A percentile compares a stretch with the other conserved stretches of the same genome.
Evolutionary conservation across 2,329 filamentous ascomycete genomes (phyloP).

Genomic region (Alternaria novae-zelandiae): DNA sequence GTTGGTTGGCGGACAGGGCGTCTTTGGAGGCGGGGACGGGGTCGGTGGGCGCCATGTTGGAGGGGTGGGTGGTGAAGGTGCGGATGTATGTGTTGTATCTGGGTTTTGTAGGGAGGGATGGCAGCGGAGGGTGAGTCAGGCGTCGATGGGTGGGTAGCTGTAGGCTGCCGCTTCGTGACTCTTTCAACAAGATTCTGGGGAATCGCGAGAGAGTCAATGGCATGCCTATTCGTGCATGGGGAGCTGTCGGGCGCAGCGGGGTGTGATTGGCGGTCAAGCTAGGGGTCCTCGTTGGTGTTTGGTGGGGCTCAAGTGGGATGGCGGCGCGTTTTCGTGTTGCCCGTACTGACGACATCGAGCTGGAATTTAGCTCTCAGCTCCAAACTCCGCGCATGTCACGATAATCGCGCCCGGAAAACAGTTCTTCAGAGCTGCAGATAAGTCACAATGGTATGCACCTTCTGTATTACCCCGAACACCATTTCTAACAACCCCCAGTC

Average conservation of each 20-base stretch:
- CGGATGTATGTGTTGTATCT: slow-evolving; percentile 3
- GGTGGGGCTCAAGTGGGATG: slow-evolving; percentile 36
- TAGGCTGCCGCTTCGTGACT: slow-evolving; percentile 6
- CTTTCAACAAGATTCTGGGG: slow-evolving; percentile 11
- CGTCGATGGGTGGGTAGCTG: slow-evolving; percentile 1
- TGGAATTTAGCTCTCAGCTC: slow-evolving; percentile 2
- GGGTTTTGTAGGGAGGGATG: slow-evolving; percentile 2
- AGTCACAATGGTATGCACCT: slow-evolving; percentile 4
- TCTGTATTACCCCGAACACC: background rate
- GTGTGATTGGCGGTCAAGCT: slow-evolving; percentile 43
- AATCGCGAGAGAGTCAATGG: slow-evolving; percentile 31
- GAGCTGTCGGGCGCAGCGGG: slow-evolving; percentile 16
- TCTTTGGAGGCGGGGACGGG: slow-evolving; percentile 24
- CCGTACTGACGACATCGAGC: slow-evolving; percentile 36
- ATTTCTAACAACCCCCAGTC: slow-evolving; percentile 65
- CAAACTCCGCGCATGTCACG: slow-evolving; percentile 1
- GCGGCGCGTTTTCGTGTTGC: slow-evolving; percentile 37
- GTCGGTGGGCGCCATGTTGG: slow-evolving; percentile 33
- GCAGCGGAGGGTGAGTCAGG: slow-evolving; percentile 4
- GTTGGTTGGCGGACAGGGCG: slow-evolving; percentile 44
- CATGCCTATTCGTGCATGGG: slow-evolving; percentile 20
- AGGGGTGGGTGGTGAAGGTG: slow-evolving; percentile 16
- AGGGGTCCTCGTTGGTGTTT: slow-evolving; percentile 14
- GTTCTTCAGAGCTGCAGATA: background rate
- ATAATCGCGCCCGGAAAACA: background rate